Base-by-base conservation (phyloP, 2,329 filamentous ascomycete species). In the Cytospora leucostoma region DNA sequence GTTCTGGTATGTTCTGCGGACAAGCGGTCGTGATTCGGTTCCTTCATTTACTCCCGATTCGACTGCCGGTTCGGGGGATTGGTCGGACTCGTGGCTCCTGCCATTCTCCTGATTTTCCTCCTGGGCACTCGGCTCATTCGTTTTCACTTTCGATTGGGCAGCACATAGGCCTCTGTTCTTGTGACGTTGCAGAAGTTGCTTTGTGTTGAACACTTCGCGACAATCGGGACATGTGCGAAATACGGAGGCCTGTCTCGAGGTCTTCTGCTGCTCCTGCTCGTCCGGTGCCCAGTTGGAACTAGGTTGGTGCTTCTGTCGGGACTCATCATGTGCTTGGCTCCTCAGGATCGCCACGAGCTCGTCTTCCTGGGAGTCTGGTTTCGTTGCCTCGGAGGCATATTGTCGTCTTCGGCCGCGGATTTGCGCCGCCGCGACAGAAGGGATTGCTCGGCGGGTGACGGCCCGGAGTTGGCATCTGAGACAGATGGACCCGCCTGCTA, bases 391-490 rank as follows among this genome's bases (percentile, higher is more conserved):
- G n/a, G 59, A 66, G 27, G 65, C 62, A 63, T 59, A 62, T 55
- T 50, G 62, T 38, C 63, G 63, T 62, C 55, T 56, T 34, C 53
- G 56, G 47, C 58, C 44, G 33, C 56, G 59, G 40, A 44, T 44
- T 27, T 50, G 59, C 51, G 62, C 47, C 47, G 61, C 63, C 59
- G 67, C 53, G 56, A 63, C 19, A 44, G 66, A 53, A 10, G 60
- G 68, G 37, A 65, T 66, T 53, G 64, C 52, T 50, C 59, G 66
- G 61, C 68, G 68, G 34, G 68, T 66, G 52, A 74, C 71, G 61
- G 76, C 71, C 66, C 71, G 74, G 44, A 78, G 68, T 54, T 70
- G 76, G 67, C 77, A 79, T 71, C 74, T 69, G 57, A 78, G 68
- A 71, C 77, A 79, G 66, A 78, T 71, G 64, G 74, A 72, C 69